Evolutionary conservation across 148 eudicot species (phyloP).

Genomic region (Rhododendron mucronatum): DNA sequence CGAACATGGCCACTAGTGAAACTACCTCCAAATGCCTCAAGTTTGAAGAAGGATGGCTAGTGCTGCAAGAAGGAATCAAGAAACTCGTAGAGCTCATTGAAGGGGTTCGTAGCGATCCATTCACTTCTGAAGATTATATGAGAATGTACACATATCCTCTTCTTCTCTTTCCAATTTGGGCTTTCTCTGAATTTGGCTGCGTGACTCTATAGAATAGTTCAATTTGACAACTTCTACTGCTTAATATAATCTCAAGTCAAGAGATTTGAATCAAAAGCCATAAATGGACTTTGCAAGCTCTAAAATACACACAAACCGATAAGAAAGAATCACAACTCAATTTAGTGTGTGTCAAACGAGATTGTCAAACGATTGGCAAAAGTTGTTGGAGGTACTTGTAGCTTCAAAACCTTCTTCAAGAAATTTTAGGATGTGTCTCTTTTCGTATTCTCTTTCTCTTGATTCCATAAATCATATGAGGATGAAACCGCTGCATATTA

Average conservation of each 20-base stretch:
- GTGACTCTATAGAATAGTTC: background rate
- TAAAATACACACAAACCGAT: background rate
- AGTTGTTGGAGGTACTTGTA: constrained; percentile 15
- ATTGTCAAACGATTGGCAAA: background rate
- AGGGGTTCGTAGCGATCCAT: background rate
- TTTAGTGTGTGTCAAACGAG: background rate
- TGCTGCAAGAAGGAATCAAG: background rate
- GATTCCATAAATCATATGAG: background rate
- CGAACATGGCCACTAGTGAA: too few relatives aligned
- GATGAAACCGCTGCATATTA: too few relatives aligned
- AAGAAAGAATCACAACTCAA: background rate
- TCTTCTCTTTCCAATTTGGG: background rate
- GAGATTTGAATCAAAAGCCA: background rate
- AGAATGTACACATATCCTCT: constrained; percentile 6
- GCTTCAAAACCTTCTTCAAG: background rate
- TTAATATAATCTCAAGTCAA: too few relatives aligned
- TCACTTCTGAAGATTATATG: background rate
- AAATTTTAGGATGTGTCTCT: background rate
- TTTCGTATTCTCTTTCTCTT: background rate
- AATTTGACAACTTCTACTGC: background rate
- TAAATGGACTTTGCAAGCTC: background rate
- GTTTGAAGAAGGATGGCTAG: constrained; percentile 8
- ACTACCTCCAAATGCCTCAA: background rate
- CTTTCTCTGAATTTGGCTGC: background rate
- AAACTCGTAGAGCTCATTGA: background rate